Evolutionary conservation across 2,329 filamentous ascomycete species (phyloP), one percentile per base, ranked within the genome.

Genomic region (Ceratocystis variospora): DNA sequence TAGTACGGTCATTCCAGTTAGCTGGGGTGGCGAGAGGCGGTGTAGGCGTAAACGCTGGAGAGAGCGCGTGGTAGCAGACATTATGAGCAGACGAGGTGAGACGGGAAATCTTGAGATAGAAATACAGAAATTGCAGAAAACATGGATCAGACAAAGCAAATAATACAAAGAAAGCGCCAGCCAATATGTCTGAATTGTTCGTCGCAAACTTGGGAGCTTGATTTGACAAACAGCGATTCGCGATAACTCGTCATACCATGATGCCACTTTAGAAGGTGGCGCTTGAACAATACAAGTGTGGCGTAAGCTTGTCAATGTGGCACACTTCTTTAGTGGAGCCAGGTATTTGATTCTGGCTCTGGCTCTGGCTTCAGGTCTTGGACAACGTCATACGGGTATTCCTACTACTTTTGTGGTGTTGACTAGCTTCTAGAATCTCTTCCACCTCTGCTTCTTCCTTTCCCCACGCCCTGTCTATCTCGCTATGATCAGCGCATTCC

Each of bases 401-500:
- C 48, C 12, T 53, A n/a, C 25, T 28, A n/a, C 25, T 28, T 53
- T 33, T 37, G 28, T 25, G 28, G 28, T 12, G 28, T 12, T 37
- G 17, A 59, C 25, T 15, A 37, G 12, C 22, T n/a, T 37, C 31
- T 37, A 7, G 31, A 19, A n/a, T 19, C 19, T 7, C 28, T 57
- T 57, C 7, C 37, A 5, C n/a, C 19, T 59, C 12, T 10, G 15
- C 10, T 31, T 25, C 55, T 37, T 5, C 28, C 28, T 33, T 59
- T 22, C n/a, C 8, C 53, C 8, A n/a, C 25, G 17, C 2, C 31
- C 31, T 59, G 17, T n/a, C 25, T n/a, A 28, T 50, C 10, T 62
- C 69, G 78, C 71, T 71, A 99, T 99, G 94, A 97, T 99, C 77
- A 99, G 96, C 81, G 94, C 95, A 41, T 93, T 99, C 69, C 82